Evolutionary conservation across 331 rosid species (phyloP), one percentile per base, ranked within the genome.

Genomic region (Malus hybrid): DNA sequence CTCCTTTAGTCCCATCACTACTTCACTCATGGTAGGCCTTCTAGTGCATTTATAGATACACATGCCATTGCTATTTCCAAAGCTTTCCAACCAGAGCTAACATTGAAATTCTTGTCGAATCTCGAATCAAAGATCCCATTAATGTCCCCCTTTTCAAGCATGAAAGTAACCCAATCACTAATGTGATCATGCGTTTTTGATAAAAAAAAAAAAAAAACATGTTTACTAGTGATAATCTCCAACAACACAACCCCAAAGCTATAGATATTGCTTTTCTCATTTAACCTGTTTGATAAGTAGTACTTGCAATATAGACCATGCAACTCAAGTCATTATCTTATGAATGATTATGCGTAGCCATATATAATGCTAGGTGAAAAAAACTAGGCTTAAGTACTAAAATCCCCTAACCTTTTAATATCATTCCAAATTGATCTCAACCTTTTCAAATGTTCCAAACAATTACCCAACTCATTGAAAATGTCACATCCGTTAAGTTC

Each of bases 211-310:
- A 24, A 24, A 24, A 67, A 20, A 1, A 59, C 79, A 13, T 74
- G 85, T 36, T 28, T 59, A 5, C 85, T 46, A 2, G 87, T 80
- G 73, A 80, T 66, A 28, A 84, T 84, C 63, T 84, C 76, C n/a
- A 84, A 13, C 8, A 84, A 33, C 1, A 81, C 83, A 22, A 84
- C 71, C 20, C 88, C 88, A 16, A 81, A 84, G 46, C 85, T 74
- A 60, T 81, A 84, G 29, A 84, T 80, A 36, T 84, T 83, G n/a
- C 83, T 85, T 65, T 78, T 85, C 29, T 85, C 85, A 0, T 73
- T 81, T 13, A 85, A 33, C 44, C 77, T 52, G 55, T 65, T 78
- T 4, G 83, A 54, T 4, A 27, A 22, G 34, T 55, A 33, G 69
- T 78, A 81, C 76, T 83, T 79, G 66, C 48, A 71, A 55, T 36